Base-by-base conservation (phyloP, 202 grass and related monocot species). In the Saccharum hybrid region DNA sequence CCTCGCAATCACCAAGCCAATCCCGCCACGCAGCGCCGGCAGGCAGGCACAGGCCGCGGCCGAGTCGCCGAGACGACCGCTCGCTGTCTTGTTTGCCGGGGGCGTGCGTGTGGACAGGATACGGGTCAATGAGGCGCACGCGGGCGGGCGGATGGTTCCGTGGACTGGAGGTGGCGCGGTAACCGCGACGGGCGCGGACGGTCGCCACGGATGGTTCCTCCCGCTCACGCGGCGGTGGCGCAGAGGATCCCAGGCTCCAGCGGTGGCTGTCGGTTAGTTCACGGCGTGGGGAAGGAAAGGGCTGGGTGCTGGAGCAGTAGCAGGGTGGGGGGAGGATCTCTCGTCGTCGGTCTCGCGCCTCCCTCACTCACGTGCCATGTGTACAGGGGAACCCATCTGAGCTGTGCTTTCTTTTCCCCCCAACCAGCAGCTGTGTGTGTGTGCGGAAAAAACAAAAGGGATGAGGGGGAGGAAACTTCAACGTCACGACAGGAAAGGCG, bases 401-500 rank as follows among this genome's bases (percentile, higher is more conserved):
- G 86, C 1, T 13, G 59, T 19, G 11, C 51, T 52, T 45, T 39
- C 1, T 5, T 41, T 36, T 33, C 2, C 34, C 10, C 38, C 33
- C 33, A 33, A 33, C 33, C 33, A 28, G n/a, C n/a, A n/a, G 28
- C 2, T 28, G 28, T 28, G 28, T 33, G 2, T 4, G 43, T 39
- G 38, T 39, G 39, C 9, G 45, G 8, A 14, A 77, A 6, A 13
- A 22, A 21, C 5, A 14, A 77, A 6, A 13, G n/a, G n/a, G n/a
- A n/a, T n/a, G n/a, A 21, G 1, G 60, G 39, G 33, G 33, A 86
- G 87, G 87, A 90, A 89, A 83, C 91, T 89, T 91, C 86, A 90
- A 82, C 88, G 60, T 92, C 86, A 97, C 92, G 94, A 94, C 90
- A 88, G 85, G 68, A 86, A 63, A 86, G 84, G 76, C 49, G 38